Evolutionary conservation across 306 rosid genomes (phyloP), one percentile per base, ranked within the genome.

Genomic region (peach (Prunus persica)): DNA sequence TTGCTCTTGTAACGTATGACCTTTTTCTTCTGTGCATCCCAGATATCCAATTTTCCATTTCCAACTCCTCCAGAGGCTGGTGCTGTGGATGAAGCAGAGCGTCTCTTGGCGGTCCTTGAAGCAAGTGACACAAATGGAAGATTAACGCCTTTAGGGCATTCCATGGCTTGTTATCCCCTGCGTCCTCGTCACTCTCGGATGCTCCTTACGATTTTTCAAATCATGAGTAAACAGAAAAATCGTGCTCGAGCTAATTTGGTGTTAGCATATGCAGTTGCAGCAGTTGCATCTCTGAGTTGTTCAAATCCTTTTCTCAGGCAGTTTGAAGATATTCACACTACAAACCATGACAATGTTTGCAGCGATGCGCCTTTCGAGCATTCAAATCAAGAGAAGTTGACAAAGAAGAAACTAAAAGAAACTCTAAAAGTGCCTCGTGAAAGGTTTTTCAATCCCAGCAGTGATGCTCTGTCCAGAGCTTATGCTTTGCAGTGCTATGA

Each of bases 181-280:
- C 90, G 96, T 86, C 98, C 98, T 55, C 97, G 98, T 73, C 98
- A 89, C 88, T 90, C 98, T 7, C 88, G 92, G 87, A 94, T 94
- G 97, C 87, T 90, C 58, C 93, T 94, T 73, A 90, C 95, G 3
- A 84, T 92, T 63, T 82, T 92, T 71, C 87, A 83, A 82, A 84
- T 78, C 67, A 84, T 89, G 86, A 86, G 83, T 74, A 85, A 63
- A 34, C 68, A 55, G 84, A 83, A 80, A 74, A 79, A 82, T 58
- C 82, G 82, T 57, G 77, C 82, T 49, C 79, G 86, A 41, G 85
- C 86, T 62, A 83, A 86, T 82, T 73, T 94, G 50, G 82, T 94
- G 63, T 72, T 94, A 74, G 95, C 96, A 41, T 94, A 90, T 74
- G 89, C 93, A 24, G 87, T 79, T 84, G 96, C 97, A 75, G 88